Conservation (phyloP, 73 alveolate genomes). For the Paramecium octaurelia region DNA sequence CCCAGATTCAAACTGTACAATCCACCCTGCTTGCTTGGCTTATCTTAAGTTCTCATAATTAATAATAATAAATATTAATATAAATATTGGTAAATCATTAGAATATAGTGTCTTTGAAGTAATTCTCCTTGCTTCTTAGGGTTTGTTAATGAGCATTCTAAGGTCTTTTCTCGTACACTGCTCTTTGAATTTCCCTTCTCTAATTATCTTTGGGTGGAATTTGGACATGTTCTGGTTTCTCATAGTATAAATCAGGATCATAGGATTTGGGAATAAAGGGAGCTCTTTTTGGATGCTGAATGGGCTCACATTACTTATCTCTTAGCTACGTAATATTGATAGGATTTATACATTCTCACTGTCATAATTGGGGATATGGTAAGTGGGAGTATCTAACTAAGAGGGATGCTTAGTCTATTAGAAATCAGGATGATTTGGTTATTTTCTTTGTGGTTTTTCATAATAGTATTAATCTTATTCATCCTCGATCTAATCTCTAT, state of each 20-base stretch:
- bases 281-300: neutral
- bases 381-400: neutral
- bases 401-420: neutral
- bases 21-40: conserved; percentile 58
- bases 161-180: neutral
- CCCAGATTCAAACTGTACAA: conserved; percentile 59
- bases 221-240: neutral
- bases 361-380: neutral
- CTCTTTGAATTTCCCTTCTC: neutral
- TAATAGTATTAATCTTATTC: neutral
- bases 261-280: neutral
- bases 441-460: neutral
- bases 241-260: neutral
- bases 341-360: neutral
- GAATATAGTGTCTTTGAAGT: neutral
- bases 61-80: neutral
- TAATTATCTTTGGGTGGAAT: neutral
- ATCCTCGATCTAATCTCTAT: neutral
- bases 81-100: neutral
- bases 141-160: neutral
- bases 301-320: neutral
- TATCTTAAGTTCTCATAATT: conserved; percentile 18
- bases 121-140: neutral
- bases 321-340: neutral
- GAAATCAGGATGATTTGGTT: neutral